A percentile compares a stretch with the other conserved stretches of the same genome.
These are phyloP conservation scores for Sanghuangporus sanghuang DNA, from an alignment of 1,284 basidiomycete species.

Conservation along the genomic window DNA sequence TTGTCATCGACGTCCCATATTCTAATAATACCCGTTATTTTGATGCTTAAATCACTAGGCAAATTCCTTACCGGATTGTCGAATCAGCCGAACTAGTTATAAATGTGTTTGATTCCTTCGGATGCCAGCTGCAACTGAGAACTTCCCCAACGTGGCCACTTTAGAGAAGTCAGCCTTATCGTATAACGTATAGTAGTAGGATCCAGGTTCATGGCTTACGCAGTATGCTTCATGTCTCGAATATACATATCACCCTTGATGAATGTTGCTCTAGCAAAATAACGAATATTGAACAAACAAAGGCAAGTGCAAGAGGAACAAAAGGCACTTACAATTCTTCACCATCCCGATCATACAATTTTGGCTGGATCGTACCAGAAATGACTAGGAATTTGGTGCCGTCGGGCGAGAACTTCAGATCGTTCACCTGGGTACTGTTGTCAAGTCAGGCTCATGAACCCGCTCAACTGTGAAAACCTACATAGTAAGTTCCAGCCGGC, in stretches of 20 bases:
- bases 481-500: slow-evolving; percentile 89
- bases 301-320: not conserved
- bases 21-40: slow-evolving; percentile 34
- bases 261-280: slow-evolving; percentile 62
- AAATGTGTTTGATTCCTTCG: slow-evolving; percentile 76
- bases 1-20: slow-evolving; percentile 92
- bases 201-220: slow-evolving; percentile 42
- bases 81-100: slow-evolving; percentile 94
- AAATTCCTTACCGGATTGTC: slow-evolving; percentile 69
- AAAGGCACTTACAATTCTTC: slow-evolving; percentile 71
- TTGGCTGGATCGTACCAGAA: slow-evolving; percentile 85
- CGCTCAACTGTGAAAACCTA: slow-evolving; percentile 35
- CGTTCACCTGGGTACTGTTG: slow-evolving; percentile 62
- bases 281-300: slow-evolving; percentile 15
- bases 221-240: slow-evolving; percentile 96
- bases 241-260: slow-evolving; percentile 97
- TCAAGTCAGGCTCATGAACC: slow-evolving; percentile 15
- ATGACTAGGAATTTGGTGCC: slow-evolving; percentile 82
- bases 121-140: slow-evolving; percentile 89
- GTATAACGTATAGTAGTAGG: not conserved
- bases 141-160: slow-evolving; percentile 95
- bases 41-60: not conserved
- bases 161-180: not conserved
- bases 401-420: slow-evolving; percentile 83
- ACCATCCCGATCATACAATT: slow-evolving; percentile 85